Conservation (phyloP, 2,329 filamentous ascomycete genomes). For the Fusarium sp. region DNA sequence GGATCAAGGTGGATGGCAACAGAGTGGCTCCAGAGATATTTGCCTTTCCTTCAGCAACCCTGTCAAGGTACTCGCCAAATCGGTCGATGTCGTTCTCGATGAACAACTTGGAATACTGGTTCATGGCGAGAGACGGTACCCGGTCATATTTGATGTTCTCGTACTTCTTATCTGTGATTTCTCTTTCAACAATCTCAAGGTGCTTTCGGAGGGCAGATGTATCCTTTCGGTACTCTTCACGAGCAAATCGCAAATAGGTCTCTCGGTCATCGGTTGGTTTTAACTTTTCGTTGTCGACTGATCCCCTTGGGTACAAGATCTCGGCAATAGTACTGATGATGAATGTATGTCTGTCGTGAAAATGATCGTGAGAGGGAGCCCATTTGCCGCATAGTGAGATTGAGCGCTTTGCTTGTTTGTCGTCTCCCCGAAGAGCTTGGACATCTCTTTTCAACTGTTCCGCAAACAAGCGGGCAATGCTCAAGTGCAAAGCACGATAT, state of each 20-base stretch:
- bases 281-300: slow-evolving; percentile 47
- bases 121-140: slow-evolving; percentile 70
- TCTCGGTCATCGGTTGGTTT: slow-evolving; percentile 59
- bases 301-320: slow-evolving; percentile 59
- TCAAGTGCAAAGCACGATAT: slow-evolving; percentile 66
- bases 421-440: slow-evolving; percentile 55
- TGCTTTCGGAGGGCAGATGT: slow-evolving; percentile 66
- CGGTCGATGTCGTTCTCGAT: slow-evolving; percentile 62
- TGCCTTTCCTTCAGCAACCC: slow-evolving; percentile 62
- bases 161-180: slow-evolving; percentile 62
- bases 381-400: slow-evolving; percentile 72
- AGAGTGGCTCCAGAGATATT: slow-evolving; percentile 69
- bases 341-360: slow-evolving; percentile 71
- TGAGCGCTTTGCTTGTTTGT: slow-evolving; percentile 56
- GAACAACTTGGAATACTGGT: slow-evolving; percentile 64
- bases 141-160: slow-evolving; percentile 68
- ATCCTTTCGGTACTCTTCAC: slow-evolving; percentile 66
- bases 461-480: slow-evolving; percentile 68
- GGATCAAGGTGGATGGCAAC: slow-evolving; percentile 64
- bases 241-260: slow-evolving; percentile 65
- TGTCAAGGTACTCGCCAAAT: slow-evolving; percentile 64
- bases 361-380: slow-evolving; percentile 67
- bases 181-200: slow-evolving; percentile 65
- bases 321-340: slow-evolving; percentile 70
- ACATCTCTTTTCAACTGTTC: slow-evolving; percentile 65